A percentile compares a stretch with the other conserved stretches of the same genome.
These are phyloP conservation scores for Colletotrichum kahawae DNA, from an alignment of 2,329 filamentous ascomycete genomes.

Conservation along the genomic window DNA sequence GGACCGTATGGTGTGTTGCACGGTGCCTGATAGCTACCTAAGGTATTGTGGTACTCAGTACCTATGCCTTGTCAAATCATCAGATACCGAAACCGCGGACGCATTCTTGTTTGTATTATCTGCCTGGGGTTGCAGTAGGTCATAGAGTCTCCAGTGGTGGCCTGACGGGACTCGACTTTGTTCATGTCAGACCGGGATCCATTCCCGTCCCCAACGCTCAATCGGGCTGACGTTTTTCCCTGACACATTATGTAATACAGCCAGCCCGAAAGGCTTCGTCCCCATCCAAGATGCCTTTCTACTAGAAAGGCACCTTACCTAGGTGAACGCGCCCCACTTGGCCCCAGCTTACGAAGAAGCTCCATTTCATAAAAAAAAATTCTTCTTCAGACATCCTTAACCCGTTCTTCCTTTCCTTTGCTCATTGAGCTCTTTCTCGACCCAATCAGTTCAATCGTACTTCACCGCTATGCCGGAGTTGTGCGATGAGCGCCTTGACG, in stretches of 20 bases:
- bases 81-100: too few relatives aligned
- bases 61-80: not conserved
- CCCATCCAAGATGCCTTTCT: not conserved
- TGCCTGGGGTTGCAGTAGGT: not conserved
- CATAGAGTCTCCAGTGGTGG: too few relatives aligned
- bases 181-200: not conserved
- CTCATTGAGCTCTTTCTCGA: not conserved
- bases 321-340: not conserved
- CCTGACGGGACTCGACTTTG: not conserved
- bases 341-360: not conserved
- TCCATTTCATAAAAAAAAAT: not conserved
- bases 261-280: not conserved
- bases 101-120: not conserved
- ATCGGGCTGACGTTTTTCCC: not conserved
- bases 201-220: not conserved
- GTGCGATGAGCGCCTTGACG: slow-evolving; percentile 20
- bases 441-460: not conserved
- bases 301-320: too few relatives aligned
- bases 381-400: not conserved
- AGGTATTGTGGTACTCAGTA: not conserved
- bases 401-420: not conserved
- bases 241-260: not conserved
- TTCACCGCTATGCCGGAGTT: slow-evolving; percentile 23
- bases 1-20: not conserved
- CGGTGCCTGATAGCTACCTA: not conserved